Evolutionary conservation across 2,329 filamentous ascomycete genomes (phyloP).

Genomic region (Penicillium polonicum): DNA sequence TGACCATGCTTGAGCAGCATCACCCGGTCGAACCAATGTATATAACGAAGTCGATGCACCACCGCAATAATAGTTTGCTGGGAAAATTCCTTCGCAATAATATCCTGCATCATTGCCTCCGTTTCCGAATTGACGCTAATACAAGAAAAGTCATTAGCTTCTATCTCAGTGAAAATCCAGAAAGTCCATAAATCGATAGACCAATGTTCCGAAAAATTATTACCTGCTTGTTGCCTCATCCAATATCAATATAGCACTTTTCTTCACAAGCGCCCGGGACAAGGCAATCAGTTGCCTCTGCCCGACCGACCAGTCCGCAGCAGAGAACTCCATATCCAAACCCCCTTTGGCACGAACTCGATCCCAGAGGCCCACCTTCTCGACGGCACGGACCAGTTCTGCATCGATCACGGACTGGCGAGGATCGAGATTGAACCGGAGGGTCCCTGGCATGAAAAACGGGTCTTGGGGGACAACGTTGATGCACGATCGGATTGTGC

Average conservation of each 20-base stretch:
- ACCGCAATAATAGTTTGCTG: not conserved
- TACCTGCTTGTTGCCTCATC: not conserved
- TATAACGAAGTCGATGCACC: not conserved
- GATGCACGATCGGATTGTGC: not conserved
- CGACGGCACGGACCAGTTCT: not conserved
- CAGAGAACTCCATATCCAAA: not conserved
- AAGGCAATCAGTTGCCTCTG: slow-evolving; percentile 2
- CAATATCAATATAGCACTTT: not conserved
- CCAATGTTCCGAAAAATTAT: not conserved
- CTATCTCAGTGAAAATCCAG: not conserved
- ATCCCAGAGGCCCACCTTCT: not conserved
- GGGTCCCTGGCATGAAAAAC: not conserved
- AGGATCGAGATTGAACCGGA: not conserved
- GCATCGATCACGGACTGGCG: not conserved
- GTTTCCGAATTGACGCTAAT: not conserved
- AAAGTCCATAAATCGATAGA: not conserved
- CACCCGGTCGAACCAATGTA: not conserved
- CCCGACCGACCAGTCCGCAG: not conserved
- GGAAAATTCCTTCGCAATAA: not conserved
- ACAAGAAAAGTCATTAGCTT: not conserved
- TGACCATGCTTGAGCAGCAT: not conserved
- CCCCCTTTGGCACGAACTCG: not conserved
- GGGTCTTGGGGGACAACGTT: slow-evolving; percentile 1
- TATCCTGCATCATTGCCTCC: not conserved
- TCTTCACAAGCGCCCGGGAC: not conserved